Conservation (phyloP, 179 eudicot species). For the Silene noctiflora region DNA sequence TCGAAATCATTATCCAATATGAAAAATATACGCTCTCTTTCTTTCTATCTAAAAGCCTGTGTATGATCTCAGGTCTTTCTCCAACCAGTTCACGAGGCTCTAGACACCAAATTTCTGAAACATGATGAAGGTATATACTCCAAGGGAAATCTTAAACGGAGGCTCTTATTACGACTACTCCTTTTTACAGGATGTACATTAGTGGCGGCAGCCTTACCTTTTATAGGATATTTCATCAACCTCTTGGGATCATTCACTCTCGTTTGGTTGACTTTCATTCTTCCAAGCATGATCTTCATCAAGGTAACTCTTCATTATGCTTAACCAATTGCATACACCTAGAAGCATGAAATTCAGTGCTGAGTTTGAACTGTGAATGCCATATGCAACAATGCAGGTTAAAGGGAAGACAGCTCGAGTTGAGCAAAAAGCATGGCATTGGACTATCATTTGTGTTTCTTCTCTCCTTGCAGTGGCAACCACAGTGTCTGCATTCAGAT, state of each 20-base stretch:
- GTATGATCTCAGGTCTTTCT: conserved; percentile 43
- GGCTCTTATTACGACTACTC: conserved; percentile 40
- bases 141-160: conserved; percentile 39
- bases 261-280: conserved; percentile 43
- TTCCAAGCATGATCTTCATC: conserved; percentile 61
- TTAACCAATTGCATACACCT: not conserved
- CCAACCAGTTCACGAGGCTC: conserved; percentile 58
- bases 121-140: conserved; percentile 44
- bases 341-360: not conserved
- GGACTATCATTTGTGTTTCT: conserved; percentile 40
- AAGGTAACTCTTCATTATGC: conserved; percentile 32
- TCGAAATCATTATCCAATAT: too few species aligned
- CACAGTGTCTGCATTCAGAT: conserved; percentile 47
- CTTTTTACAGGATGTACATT: conserved; percentile 47
- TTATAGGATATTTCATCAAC: conserved; percentile 61
- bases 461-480: conserved; percentile 42
- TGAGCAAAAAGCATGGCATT: conserved; percentile 51
- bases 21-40: too few species aligned
- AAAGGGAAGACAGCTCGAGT: conserved; percentile 42
- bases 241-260: conserved; percentile 55
- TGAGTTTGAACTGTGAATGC: conserved; percentile 1
- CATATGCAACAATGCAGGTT: conserved; percentile 32
- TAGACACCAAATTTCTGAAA: conserved; percentile 54
- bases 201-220: conserved; percentile 60
- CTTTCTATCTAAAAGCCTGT: not conserved